phyloP scores from a whole-genome alignment of 2,329 filamentous ascomycete genomes.

The Drechslerella coelobrocha region DNA sequence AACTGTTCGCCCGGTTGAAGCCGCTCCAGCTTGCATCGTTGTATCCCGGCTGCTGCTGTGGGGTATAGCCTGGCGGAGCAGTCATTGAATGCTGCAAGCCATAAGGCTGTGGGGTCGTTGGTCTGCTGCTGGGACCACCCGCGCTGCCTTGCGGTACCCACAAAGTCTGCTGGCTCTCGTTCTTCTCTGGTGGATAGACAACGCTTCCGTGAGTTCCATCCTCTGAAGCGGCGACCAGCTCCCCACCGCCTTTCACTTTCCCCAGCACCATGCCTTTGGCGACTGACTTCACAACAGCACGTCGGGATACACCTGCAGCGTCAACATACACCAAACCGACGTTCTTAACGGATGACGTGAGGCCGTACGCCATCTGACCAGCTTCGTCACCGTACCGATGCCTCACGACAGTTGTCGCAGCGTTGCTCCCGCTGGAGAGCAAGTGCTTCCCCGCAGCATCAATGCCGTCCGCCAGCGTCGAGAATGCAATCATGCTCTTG shows the following conservation, averaged over 20 bases:
- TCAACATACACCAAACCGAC: constrained; percentile 98
- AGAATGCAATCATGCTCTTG: constrained; percentile 95
- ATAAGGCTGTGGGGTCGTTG: constrained; percentile 32
- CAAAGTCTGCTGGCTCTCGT: constrained; percentile 48
- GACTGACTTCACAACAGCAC: constrained; percentile 89
- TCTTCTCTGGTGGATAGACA: constrained; percentile 40
- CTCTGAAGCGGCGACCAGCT: constrained; percentile 75
- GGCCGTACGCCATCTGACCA: constrained; percentile 73
- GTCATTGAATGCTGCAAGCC: constrained; percentile 38
- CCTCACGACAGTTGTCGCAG: constrained; percentile 84
- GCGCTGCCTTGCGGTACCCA: constrained; percentile 37
- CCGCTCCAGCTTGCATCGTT: constrained; percentile 38
- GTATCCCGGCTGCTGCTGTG: constrained; percentile 25
- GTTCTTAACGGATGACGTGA: constrained; percentile 91
- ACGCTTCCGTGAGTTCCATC: constrained; percentile 61
- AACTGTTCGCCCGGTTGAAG: constrained; percentile 25
- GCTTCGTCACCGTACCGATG: constrained; percentile 90
- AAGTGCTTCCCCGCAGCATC: constrained; percentile 83
- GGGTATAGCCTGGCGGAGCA: constrained; percentile 40
- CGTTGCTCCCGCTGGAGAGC: constrained; percentile 74
- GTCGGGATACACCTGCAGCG: constrained; percentile 86
- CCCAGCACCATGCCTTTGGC: constrained; percentile 96
- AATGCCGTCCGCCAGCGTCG: constrained; percentile 90
- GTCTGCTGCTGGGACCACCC: constrained; percentile 30
- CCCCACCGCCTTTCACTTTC: constrained; percentile 74